These are phyloP conservation scores for Ustilago bromivora DNA, from an alignment of 1,284 basidiomycete species.

Conservation along the genomic window DNA sequence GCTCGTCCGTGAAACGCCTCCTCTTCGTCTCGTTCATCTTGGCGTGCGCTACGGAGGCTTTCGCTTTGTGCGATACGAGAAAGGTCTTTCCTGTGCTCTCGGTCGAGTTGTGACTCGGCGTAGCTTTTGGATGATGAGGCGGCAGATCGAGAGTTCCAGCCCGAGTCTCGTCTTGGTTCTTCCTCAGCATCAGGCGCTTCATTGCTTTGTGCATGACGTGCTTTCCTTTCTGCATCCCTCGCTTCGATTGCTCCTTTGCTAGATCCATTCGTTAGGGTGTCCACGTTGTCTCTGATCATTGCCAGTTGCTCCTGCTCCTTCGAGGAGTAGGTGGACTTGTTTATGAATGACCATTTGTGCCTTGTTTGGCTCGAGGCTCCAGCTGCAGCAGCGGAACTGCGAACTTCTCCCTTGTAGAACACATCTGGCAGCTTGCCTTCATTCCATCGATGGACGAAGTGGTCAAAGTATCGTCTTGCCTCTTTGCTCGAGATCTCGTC, in stretches of 20 bases:
- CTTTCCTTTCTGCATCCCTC: constrained; percentile 32
- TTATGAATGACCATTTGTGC: constrained; percentile 42
- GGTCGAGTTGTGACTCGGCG: constrained; percentile 18
- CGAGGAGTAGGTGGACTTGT: constrained; percentile 16
- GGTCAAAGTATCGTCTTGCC: constrained; percentile 51
- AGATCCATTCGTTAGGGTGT: constrained; percentile 48
- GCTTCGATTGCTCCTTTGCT: constrained; percentile 47
- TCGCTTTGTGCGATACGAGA: constrained; percentile 7
- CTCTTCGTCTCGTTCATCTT: constrained; percentile 13
- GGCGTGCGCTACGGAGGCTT: constrained; percentile 3
- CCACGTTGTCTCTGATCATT: constrained; percentile 42
- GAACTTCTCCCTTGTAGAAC: constrained; percentile 27
- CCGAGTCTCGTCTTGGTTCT: constrained; percentile 13
- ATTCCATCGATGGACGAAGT: constrained; percentile 54
- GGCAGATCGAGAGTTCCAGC: constrained; percentile 18
- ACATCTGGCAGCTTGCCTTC: constrained; percentile 22
- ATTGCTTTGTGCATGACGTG: not conserved
- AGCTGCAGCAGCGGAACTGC: constrained; percentile 5
- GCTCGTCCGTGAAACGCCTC: constrained; percentile 33
- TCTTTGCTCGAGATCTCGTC: constrained; percentile 53
- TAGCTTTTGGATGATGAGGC: constrained; percentile 1
- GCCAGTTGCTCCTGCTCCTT: constrained; percentile 33
- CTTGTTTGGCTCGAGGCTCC: constrained; percentile 31
- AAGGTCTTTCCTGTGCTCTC: constrained; percentile 22
- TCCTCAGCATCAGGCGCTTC: constrained; percentile 7